A percentile compares a stretch with the other conserved stretches of the same genome.
These are phyloP conservation scores for Phellinidium pouzarii DNA, from an alignment of 1,284 basidiomycete species.

Conservation along the genomic window DNA sequence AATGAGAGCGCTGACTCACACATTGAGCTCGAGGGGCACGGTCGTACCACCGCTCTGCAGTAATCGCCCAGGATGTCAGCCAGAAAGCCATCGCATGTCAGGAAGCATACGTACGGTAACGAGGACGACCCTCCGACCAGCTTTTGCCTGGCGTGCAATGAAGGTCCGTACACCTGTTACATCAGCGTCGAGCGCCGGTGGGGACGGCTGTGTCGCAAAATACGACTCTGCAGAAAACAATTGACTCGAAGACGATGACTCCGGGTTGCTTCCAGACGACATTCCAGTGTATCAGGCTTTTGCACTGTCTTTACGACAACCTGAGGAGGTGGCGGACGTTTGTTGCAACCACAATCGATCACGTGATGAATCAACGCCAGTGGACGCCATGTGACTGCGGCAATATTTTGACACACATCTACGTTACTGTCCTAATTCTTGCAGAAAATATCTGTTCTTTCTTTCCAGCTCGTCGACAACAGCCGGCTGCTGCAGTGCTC, in stretches of 20 bases:
- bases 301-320: too few species aligned
- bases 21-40: conserved; percentile 91
- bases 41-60: conserved; percentile 90
- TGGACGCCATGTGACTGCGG: too few species aligned
- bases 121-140: conserved; percentile 77
- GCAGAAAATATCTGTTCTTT: too few species aligned
- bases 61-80: not conserved
- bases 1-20: conserved; percentile 53
- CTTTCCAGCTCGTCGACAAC: too few species aligned
- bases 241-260: conserved; percentile 1
- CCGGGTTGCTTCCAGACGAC: not conserved
- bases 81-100: too few species aligned
- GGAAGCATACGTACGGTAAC: conserved; percentile 74
- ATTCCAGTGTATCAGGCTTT: too few species aligned
- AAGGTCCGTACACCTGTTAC: conserved; percentile 61
- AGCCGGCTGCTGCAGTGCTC: too few species aligned
- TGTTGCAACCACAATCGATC: too few species aligned
- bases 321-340: too few species aligned
- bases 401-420: too few species aligned
- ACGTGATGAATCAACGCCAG: too few species aligned
- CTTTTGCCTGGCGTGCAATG: conserved; percentile 56
- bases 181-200: conserved; percentile 61
- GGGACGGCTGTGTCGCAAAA: conserved; percentile 78
- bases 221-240: conserved; percentile 75
- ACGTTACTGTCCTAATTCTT: too few species aligned